Base-by-base conservation (phyloP, 2,329 filamentous ascomycete species). In the Xylaria sp. region DNA sequence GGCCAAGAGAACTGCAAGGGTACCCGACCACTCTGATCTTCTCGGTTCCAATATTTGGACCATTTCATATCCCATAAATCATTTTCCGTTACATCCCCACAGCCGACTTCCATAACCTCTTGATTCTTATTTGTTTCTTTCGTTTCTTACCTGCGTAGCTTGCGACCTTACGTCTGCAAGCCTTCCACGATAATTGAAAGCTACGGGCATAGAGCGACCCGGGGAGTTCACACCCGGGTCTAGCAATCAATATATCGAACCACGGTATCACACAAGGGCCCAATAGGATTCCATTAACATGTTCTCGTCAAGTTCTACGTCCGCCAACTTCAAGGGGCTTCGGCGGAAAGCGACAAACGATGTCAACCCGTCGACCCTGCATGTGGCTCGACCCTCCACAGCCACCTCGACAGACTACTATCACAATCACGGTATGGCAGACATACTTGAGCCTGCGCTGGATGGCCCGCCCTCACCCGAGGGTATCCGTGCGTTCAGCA, bases 381-480 rank as follows among this genome's bases (percentile, higher is more conserved):
- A 75, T 65, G 65, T 65, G 44, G 36, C 69, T 59, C 70, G 69
- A 44, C 71, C 69, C 63, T 71, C 68, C 9, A 71, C 71, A 36
- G 58, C 72, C 40, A 61, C 67, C 48, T 67, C 71, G 58, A 56
- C 71, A 51, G 63, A 69, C 64, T 64, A 68, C 57, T 65, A 66
- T 59, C 56, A 67, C 40, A 59, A 59, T 28, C 57, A 72, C 42
- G 54, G 62, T 65, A 64, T 81, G 57, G 75, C 80, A 67, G 83
- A 86, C 66, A 81, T 87, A 63, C 78, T 90, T 66, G 87, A 85
- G 67, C 87, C 88, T 58, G 84, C 88, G 69, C 79, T 90, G 65
- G 87, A 90, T 73, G 86, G 86, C 20, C 88, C 88, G 48, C 87
- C 88, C 0, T 90, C 88, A 40, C 87, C 88, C 33, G 85, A 88